Evolutionary conservation across 495 filamentous ascomycete genomes (phyloP).

Genomic region (Talaromyces ruber): DNA sequence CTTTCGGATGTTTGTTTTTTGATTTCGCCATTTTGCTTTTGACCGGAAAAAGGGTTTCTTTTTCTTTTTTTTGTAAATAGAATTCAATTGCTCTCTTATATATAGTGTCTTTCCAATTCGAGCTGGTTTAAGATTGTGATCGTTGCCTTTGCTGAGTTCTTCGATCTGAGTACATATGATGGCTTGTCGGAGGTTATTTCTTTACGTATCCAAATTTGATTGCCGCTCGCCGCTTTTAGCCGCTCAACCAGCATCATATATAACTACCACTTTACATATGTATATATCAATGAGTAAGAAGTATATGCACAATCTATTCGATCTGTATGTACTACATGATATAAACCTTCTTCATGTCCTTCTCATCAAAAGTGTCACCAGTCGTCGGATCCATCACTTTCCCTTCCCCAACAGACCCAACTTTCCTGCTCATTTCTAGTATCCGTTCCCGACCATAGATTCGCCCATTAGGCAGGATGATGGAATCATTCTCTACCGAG

Average conservation of each 20-base stretch:
- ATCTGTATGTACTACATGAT: conserved; percentile 47
- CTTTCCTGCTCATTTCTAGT: conserved; percentile 65
- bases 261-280: background rate
- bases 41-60: background rate
- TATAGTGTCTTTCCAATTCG: background rate
- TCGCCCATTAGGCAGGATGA: conserved; percentile 79
- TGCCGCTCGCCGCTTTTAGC: background rate
- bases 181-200: background rate
- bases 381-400: conserved; percentile 78
- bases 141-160: too few relatives aligned
- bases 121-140: too few relatives aligned
- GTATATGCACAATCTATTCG: background rate
- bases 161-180: too few relatives aligned
- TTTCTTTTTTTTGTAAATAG: background rate
- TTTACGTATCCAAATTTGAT: background rate
- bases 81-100: background rate
- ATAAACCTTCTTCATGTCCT: conserved; percentile 77
- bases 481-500: conserved; percentile 75
- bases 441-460: conserved; percentile 75
- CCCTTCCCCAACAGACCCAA: conserved; percentile 35
- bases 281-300: background rate
- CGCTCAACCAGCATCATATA: background rate
- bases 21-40: conserved; percentile 1
- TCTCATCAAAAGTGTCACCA: conserved; percentile 52
- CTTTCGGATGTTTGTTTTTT: background rate